These are phyloP conservation scores for Cladosporium sp. DNA, from an alignment of 2,329 filamentous ascomycete species.

Conservation along the genomic window DNA sequence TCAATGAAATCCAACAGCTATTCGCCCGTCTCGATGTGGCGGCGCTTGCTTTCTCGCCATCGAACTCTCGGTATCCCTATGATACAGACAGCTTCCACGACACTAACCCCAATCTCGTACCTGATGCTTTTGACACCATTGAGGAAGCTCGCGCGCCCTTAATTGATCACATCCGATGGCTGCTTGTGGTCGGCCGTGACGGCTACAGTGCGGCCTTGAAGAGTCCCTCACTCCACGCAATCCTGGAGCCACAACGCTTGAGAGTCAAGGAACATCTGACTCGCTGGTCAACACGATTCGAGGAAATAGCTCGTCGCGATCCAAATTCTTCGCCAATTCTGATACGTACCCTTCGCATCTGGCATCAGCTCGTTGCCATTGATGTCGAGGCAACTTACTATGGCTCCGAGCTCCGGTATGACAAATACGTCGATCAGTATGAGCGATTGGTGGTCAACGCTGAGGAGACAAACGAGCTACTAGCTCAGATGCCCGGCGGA, in stretches of 20 bases:
- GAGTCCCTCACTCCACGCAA: not conserved
- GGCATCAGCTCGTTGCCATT: slow-evolving; percentile 15
- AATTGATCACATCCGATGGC: slow-evolving; percentile 13
- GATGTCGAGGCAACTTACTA: not conserved
- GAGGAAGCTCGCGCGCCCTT: slow-evolving; percentile 15
- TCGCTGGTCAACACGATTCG: slow-evolving; percentile 15
- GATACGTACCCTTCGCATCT: slow-evolving; percentile 12
- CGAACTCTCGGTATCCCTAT: slow-evolving; percentile 13
- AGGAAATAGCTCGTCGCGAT: not conserved
- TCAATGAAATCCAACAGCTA: slow-evolving; percentile 15
- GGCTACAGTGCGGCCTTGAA: not conserved
- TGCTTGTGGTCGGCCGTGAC: not conserved
- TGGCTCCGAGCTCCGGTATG: slow-evolving; percentile 9
- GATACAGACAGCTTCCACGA: slow-evolving; percentile 13
- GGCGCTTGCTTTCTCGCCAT: slow-evolving; percentile 13
- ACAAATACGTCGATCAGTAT: slow-evolving; percentile 9
- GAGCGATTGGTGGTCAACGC: slow-evolving; percentile 8
- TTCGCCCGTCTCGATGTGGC: slow-evolving; percentile 15
- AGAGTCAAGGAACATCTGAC: slow-evolving; percentile 2
- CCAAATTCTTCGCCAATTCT: not conserved
- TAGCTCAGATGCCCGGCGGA: not conserved
- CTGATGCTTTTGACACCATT: slow-evolving; percentile 14
- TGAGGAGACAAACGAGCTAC: slow-evolving; percentile 10
- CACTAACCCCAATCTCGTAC: slow-evolving; percentile 7
- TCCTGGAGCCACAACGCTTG: not conserved